Base-by-base conservation (phyloP, 2,329 filamentous ascomycete species). In the Exophiala dermatitidis region DNA sequence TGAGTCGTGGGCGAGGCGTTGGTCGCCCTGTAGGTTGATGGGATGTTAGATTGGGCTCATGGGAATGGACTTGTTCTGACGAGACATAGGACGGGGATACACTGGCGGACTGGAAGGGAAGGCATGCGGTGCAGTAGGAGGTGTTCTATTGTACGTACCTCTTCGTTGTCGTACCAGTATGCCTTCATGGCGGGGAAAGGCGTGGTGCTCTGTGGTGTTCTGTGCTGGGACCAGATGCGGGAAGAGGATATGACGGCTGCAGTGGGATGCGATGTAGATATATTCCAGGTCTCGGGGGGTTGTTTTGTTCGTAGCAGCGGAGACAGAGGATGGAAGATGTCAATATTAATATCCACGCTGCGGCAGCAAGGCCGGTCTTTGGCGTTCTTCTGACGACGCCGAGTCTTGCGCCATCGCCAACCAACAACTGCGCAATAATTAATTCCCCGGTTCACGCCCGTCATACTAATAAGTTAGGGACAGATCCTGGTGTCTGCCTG, bases 1-100 rank as follows among this genome's bases (percentile, higher is more conserved):
- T 19, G 89, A 94, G 74, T 96, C 85, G 74, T 98, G 93, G 49
- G 88, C 81, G 41, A 86, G 80, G 67, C 93, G 90, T 74, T 96
- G 93, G 78, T 98, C 93, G 74, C 89, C 90, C 88, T 95, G 67
- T 48, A 34, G 47, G 49, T 41, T 38, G 32, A 56, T 41, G 19
- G 46, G 49, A 42, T 41, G 32, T 57, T 41, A 26, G 46, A 48
- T 6, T 6, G 28, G 42, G 6, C 29, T 43, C 3, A 28, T 31
- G 28, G 4, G 9, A 30, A 30, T 5, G n/a, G n/a, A n/a, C n/a
- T n/a, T n/a, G n/a, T n/a, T n/a, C n/a, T 4, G 10, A 43, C 3
- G 29, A 12, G 6, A n/a, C 19, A 5, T 5, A 5, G 36, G 10
- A 38, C 19, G 36, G 36, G 36, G 10, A n/a, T 38, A 12, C 6